A percentile compares a stretch with the other conserved stretches of the same genome.
phyloP scores from a whole-genome alignment of 2,329 filamentous ascomycete species.

The Xylaria sp. region DNA sequence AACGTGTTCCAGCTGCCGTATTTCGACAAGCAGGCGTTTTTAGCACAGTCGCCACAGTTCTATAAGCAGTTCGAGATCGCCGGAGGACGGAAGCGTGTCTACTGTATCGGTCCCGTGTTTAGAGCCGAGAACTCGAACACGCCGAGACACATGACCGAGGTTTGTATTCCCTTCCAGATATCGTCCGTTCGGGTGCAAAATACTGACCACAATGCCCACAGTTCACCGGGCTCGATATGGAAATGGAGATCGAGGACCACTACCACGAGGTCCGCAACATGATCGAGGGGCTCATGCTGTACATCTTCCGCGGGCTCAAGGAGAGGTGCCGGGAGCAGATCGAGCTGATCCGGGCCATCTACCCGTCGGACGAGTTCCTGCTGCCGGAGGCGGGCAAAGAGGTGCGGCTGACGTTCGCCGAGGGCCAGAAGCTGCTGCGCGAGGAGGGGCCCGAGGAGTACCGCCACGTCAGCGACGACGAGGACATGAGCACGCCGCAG shows the following conservation, averaged over 20 bases:
- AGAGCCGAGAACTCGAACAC: constrained; percentile 86
- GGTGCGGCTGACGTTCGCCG: constrained; percentile 75
- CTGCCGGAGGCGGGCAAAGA: constrained; percentile 75
- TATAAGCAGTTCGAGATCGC: constrained; percentile 89
- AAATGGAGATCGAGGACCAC: constrained; percentile 82
- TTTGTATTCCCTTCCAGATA: constrained; percentile 31
- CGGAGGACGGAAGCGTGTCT: constrained; percentile 75
- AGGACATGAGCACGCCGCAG: constrained; percentile 79
- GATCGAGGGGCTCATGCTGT: constrained; percentile 73
- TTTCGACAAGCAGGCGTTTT: constrained; percentile 80
- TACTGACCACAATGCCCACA: constrained; percentile 33
- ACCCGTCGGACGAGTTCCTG: constrained; percentile 77
- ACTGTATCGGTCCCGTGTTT: constrained; percentile 80
- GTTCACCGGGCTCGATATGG: constrained; percentile 86
- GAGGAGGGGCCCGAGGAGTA: constrained; percentile 71
- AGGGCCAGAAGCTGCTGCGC: constrained; percentile 76
- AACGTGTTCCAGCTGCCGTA: constrained; percentile 92
- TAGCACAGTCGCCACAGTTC: constrained; percentile 82
- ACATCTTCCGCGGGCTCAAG: constrained; percentile 77
- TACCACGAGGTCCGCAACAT: constrained; percentile 76
- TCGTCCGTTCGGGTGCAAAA: neutral
- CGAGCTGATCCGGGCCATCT: constrained; percentile 70
- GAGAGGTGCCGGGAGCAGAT: constrained; percentile 71
- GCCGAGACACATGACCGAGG: constrained; percentile 80
- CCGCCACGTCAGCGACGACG: constrained; percentile 70